A percentile compares a stretch with the other conserved stretches of the same genome.
Evolutionary conservation across 129 eudicot genomes (phyloP).

Genomic region (Chrysanthemum lavandulifolium): DNA sequence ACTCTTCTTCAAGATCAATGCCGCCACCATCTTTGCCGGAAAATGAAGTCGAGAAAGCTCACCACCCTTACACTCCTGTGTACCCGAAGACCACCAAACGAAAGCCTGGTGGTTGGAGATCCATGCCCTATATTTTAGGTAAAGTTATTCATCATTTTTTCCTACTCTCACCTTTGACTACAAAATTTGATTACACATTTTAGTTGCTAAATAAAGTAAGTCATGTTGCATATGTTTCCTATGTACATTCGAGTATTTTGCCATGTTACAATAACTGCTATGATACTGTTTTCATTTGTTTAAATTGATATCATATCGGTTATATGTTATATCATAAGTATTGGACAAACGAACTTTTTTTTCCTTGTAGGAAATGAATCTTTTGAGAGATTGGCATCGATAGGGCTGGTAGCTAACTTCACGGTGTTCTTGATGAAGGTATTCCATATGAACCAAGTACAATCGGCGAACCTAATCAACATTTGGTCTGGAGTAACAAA

Average conservation of each 20-base stretch:
- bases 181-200: no score
- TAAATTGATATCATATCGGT: no score
- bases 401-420: constrained; percentile 74
- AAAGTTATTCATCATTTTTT: neutral
- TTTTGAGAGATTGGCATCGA: constrained; percentile 75
- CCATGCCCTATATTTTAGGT: constrained; percentile 88
- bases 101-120: constrained; percentile 82
- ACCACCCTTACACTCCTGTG: constrained; percentile 13
- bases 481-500: constrained; percentile 61
- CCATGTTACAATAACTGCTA: no score
- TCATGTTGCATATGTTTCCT: neutral
- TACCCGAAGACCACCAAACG: constrained; percentile 17
- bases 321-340: no score
- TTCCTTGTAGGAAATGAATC: constrained; percentile 93
- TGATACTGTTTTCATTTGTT: no score
- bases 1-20: constrained; percentile 27
- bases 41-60: constrained; percentile 30
- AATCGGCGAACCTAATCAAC: constrained; percentile 62
- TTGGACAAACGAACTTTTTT: no score
- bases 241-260: neutral
- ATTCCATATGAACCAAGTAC: constrained; percentile 67
- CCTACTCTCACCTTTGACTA: neutral
- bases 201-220: neutral
- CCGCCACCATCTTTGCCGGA: constrained; percentile 33
- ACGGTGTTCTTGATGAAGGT: constrained; percentile 57